These are phyloP conservation scores for Biancaea sappan DNA, from an alignment of 306 rosid species.

Conservation along the genomic window DNA sequence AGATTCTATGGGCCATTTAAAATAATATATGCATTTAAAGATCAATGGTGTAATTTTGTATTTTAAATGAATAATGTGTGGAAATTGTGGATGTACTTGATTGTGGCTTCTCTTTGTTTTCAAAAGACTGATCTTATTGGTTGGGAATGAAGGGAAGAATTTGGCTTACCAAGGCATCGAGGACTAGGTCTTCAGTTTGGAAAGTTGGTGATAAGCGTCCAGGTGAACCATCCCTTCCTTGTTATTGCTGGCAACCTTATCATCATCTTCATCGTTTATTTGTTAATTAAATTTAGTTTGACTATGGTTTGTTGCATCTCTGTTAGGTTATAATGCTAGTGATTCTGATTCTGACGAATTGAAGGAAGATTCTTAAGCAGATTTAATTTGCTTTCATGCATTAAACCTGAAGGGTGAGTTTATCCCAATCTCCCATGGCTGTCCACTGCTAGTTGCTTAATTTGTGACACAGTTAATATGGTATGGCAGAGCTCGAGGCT, in stretches of 20 bases:
- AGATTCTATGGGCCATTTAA: slow-evolving; percentile 26
- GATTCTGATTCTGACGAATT: slow-evolving; percentile 93
- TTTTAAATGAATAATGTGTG: slow-evolving; percentile 11
- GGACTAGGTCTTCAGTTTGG: slow-evolving; percentile 85
- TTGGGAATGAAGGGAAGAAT: slow-evolving; percentile 66
- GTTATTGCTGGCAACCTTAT: slow-evolving; percentile 1
- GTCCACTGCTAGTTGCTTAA: slow-evolving; percentile 15
- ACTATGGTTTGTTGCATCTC: slow-evolving; percentile 13
- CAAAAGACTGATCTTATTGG: slow-evolving; percentile 28
- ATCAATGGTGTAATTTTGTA: slow-evolving; percentile 17
- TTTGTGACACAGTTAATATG: slow-evolving; percentile 6
- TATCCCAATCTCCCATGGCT: slow-evolving; percentile 28
- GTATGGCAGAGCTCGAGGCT: slow-evolving; percentile 7
- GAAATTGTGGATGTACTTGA: slow-evolving; percentile 25
- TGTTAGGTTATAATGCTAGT: slow-evolving; percentile 84
- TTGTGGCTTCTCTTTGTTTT: slow-evolving; percentile 16
- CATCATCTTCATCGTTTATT: background rate
- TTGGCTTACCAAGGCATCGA: slow-evolving; percentile 90
- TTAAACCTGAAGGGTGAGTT: slow-evolving; percentile 43
- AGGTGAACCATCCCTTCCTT: slow-evolving; percentile 50
- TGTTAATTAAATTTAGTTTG: background rate
- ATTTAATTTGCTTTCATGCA: slow-evolving; percentile 9
- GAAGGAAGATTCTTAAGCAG: slow-evolving; percentile 56
- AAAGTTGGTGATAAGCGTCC: slow-evolving; percentile 90
- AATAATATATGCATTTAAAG: slow-evolving; percentile 5